phyloP scores from a whole-genome alignment of 192 early-diverging fungal genomes.

The Chytriomyces sp. region DNA sequence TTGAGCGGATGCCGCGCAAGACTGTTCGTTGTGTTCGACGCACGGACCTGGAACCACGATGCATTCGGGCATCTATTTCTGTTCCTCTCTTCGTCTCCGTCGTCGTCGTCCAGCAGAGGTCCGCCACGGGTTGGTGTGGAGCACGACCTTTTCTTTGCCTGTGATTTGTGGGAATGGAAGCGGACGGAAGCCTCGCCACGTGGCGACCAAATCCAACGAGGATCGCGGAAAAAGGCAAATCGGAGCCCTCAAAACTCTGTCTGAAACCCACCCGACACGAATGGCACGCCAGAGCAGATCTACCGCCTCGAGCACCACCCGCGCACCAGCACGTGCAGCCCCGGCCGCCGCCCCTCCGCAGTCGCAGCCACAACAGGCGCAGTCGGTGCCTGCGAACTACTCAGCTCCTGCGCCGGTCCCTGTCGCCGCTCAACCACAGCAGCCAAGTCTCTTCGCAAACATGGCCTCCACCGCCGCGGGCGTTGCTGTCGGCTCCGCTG shows the following conservation, averaged over 20 bases:
- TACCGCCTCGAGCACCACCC: conserved; percentile 51
- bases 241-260: too few species aligned
- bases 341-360: conserved; percentile 32
- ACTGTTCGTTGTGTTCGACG: too few species aligned
- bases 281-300: conserved; percentile 65
- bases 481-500: conserved; percentile 87
- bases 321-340: conserved; percentile 48
- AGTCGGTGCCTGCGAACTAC: conserved; percentile 22
- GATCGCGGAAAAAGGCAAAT: too few species aligned
- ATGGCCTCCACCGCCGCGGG: conserved; percentile 95
- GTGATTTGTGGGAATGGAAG: too few species aligned
- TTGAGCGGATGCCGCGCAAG: background rate
- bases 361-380: conserved; percentile 34
- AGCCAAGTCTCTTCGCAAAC: conserved; percentile 67
- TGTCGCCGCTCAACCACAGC: background rate
- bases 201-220: too few species aligned
- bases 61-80: conserved; percentile 37
- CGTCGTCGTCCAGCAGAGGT: too few species aligned
- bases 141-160: too few species aligned
- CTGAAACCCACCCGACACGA: conserved; percentile 50
- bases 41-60: conserved; percentile 44
- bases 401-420: background rate
- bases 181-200: too few species aligned
- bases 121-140: too few species aligned
- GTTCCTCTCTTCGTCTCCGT: background rate